phyloP scores from a whole-genome alignment of 345 rosid genomes.

The Hypericum perforatum region DNA sequence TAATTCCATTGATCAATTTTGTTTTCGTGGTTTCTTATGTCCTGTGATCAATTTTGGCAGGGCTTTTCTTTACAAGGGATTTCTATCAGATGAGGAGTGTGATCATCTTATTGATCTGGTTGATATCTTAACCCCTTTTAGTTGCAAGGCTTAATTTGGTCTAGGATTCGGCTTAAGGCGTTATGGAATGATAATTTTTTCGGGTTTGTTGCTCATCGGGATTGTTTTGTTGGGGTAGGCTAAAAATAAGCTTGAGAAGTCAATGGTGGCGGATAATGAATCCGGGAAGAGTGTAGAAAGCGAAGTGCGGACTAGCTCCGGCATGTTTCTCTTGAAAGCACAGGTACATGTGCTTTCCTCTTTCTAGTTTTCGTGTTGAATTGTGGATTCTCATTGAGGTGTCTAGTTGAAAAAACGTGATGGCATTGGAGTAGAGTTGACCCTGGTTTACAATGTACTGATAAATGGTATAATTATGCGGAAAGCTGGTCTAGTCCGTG shows the following conservation, averaged over 20 bases:
- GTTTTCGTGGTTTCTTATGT: background rate
- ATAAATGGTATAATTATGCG: no score
- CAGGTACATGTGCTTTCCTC: conserved; percentile 36
- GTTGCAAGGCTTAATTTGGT: background rate
- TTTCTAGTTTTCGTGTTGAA: background rate
- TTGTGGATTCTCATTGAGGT: no score
- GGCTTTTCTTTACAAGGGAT: conserved; percentile 64
- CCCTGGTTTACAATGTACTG: no score
- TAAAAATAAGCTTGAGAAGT: conserved; percentile 65
- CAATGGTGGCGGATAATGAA: conserved; percentile 87
- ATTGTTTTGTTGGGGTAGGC: conserved; percentile 35
- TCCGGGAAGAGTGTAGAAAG: conserved; percentile 72
- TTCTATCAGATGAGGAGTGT: conserved; percentile 67
- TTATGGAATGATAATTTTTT: background rate
- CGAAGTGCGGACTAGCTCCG: conserved; percentile 85
- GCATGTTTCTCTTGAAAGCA: conserved; percentile 66
- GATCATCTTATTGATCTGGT: conserved; percentile 82
- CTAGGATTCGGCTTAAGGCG: background rate
- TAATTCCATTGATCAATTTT: background rate
- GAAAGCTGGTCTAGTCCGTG: background rate
- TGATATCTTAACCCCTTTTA: conserved; percentile 5
- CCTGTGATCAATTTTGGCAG: conserved; percentile 21
- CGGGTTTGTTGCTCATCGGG: no score
- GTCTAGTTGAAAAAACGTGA: no score
- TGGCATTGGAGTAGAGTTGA: no score